phyloP scores from a whole-genome alignment of 306 rosid species.

The Vigna hirtella region DNA sequence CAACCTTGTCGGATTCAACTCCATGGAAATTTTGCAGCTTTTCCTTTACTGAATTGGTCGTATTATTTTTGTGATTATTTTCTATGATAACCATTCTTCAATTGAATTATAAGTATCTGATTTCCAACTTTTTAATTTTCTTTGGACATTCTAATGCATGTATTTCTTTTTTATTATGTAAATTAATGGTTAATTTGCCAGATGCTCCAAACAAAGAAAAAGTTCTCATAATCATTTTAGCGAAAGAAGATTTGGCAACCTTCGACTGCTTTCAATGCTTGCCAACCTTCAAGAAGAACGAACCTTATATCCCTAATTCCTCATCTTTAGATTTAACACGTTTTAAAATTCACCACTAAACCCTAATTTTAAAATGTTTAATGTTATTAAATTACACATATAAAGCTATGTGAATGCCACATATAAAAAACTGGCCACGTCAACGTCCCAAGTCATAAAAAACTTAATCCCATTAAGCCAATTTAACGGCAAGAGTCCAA shows the following conservation, averaged over 20 bases:
- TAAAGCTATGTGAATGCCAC: no score
- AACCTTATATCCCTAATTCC: no score
- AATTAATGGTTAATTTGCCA: conserved; percentile 95
- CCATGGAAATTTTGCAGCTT: not conserved
- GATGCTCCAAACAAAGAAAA: conserved; percentile 81
- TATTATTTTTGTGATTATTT: conserved; percentile 8
- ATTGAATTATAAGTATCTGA: not conserved
- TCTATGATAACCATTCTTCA: not conserved
- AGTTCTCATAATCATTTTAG: conserved; percentile 75
- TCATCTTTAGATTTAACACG: no score
- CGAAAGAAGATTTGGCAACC: conserved; percentile 70
- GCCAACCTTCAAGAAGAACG: no score
- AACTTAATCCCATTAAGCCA: no score
- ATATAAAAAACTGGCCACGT: no score
- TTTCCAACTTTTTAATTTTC: not conserved
- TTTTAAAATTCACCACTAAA: no score
- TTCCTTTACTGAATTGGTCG: not conserved
- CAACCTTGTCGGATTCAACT: conserved; percentile 41
- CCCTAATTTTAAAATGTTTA: no score
- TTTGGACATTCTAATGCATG: not conserved
- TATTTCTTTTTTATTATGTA: conserved; percentile 32
- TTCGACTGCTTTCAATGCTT: no score
- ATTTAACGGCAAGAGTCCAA: no score
- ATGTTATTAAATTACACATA: no score
- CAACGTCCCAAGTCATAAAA: no score